Percentiles rank a stretch among this genome's conserved stretches.
phyloP scores from a whole-genome alignment of 768 basidiomycete genomes.

The Arthromyces matolae region DNA sequence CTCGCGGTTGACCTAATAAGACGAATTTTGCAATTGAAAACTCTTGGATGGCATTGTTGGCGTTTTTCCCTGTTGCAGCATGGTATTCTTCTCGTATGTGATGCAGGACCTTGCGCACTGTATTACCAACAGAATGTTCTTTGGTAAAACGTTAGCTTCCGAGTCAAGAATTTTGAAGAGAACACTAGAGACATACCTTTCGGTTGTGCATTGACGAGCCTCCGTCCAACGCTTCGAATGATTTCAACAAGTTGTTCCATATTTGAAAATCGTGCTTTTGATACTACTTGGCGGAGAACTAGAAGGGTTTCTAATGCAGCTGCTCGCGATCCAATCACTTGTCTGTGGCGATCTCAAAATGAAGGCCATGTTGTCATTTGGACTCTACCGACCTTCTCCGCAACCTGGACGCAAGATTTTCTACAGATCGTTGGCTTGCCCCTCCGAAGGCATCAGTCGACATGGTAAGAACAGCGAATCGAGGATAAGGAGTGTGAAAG shows the following conservation, averaged over 20 bases:
- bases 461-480: slow-evolving; percentile 29
- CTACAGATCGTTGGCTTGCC: slow-evolving; percentile 56
- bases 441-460: slow-evolving; percentile 32
- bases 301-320: slow-evolving; percentile 88
- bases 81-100: slow-evolving; percentile 94
- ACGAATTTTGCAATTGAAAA: slow-evolving; percentile 84
- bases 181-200: slow-evolving; percentile 74
- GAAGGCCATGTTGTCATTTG: background rate
- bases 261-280: slow-evolving; percentile 80
- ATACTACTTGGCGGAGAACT: slow-evolving; percentile 85
- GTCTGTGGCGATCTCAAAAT: slow-evolving; percentile 45
- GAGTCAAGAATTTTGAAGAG: too few species aligned
- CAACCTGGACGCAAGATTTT: slow-evolving; percentile 65
- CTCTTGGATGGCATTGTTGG: slow-evolving; percentile 33
- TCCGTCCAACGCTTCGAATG: slow-evolving; percentile 75
- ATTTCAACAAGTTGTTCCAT: slow-evolving; percentile 81
- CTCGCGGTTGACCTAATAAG: slow-evolving; percentile 70
- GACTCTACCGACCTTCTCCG: slow-evolving; percentile 58
- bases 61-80: slow-evolving; percentile 58
- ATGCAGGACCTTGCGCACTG: slow-evolving; percentile 87
- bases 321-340: slow-evolving; percentile 86
- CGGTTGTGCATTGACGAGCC: slow-evolving; percentile 86
- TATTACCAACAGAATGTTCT: slow-evolving; percentile 97
- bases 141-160: too few species aligned
- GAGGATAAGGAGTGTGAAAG: background rate